phyloP scores from a whole-genome alignment of 805 yeast genomes.

The Candida corydali region DNA sequence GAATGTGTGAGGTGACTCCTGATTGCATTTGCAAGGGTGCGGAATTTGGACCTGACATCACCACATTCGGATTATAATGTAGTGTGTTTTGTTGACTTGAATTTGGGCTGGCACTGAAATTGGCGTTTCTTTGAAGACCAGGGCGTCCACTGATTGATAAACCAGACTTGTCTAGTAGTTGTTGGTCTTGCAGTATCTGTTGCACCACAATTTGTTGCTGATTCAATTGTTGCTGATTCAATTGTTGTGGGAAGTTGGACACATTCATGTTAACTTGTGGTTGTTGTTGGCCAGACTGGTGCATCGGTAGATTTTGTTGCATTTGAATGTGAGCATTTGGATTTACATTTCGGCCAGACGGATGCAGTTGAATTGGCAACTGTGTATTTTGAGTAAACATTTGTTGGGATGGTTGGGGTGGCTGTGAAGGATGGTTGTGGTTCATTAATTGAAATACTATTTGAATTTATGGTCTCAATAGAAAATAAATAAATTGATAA shows the following conservation, averaged over 20 bases:
- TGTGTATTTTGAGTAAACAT: conserved; percentile 14
- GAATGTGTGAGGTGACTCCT: conserved; percentile 18
- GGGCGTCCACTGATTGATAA: conserved; percentile 6
- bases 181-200: conserved; percentile 4
- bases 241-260: conserved; percentile 4
- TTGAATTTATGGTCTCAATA: conserved; percentile 1
- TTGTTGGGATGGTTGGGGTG: conserved; percentile 19
- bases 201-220: conserved; percentile 9
- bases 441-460: background rate
- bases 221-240: conserved; percentile 8
- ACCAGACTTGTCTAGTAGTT: background rate
- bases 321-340: background rate
- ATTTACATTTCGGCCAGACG: background rate
- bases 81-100: conserved; percentile 1
- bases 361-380: conserved; percentile 1
- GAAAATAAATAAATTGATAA: no score
- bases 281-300: conserved; percentile 2
- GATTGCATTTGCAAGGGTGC: conserved; percentile 4
- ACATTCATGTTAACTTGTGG: conserved; percentile 4
- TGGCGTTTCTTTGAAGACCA: conserved; percentile 5
- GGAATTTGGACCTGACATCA: conserved; percentile 6
- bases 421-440: conserved; percentile 11
- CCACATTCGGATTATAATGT: conserved; percentile 9
- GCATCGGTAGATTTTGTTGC: conserved; percentile 3
- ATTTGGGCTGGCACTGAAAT: conserved; percentile 5